phyloP scores from a whole-genome alignment of 306 rosid species.

The Corylus heterophylla region DNA sequence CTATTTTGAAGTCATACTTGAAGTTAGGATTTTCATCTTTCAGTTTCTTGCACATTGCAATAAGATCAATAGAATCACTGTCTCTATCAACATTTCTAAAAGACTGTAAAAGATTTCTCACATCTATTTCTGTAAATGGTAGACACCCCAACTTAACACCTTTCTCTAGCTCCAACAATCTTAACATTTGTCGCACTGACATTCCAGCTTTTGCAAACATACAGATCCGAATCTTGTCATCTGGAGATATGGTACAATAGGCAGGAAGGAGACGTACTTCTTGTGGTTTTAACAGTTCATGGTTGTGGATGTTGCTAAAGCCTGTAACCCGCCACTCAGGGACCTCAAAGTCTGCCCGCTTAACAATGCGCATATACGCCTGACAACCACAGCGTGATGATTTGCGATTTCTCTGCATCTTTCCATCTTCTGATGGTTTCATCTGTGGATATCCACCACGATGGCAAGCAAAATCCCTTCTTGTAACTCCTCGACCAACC shows the following conservation, averaged over 20 bases:
- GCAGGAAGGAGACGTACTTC: conserved; percentile 67
- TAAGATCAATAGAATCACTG: conserved; percentile 79
- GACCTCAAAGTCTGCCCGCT: conserved; percentile 71
- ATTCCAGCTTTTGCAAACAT: conserved; percentile 91
- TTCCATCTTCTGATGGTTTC: conserved; percentile 79
- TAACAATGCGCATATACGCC: conserved; percentile 83
- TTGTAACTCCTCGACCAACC: conserved; percentile 84
- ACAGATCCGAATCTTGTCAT: conserved; percentile 86
- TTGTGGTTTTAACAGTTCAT: conserved; percentile 65
- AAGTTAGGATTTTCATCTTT: conserved; percentile 76
- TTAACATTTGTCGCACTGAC: conserved; percentile 89
- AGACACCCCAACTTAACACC: conserved; percentile 85
- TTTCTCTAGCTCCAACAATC: conserved; percentile 86
- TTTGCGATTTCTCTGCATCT: conserved; percentile 82
- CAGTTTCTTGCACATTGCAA: conserved; percentile 76
- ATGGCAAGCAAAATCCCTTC: conserved; percentile 88
- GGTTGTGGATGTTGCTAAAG: conserved; percentile 77
- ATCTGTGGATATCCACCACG: conserved; percentile 83
- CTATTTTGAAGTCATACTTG: conserved; percentile 79
- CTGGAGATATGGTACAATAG: conserved; percentile 67
- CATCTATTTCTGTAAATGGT: conserved; percentile 77
- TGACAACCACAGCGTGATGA: conserved; percentile 86
- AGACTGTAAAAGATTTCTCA: conserved; percentile 77
- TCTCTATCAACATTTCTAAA: conserved; percentile 77
- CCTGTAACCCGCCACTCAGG: conserved; percentile 97